Evolutionary conservation across 331 rosid species (phyloP), one percentile per base, ranked within the genome.

Genomic region (Malus hybrid): DNA sequence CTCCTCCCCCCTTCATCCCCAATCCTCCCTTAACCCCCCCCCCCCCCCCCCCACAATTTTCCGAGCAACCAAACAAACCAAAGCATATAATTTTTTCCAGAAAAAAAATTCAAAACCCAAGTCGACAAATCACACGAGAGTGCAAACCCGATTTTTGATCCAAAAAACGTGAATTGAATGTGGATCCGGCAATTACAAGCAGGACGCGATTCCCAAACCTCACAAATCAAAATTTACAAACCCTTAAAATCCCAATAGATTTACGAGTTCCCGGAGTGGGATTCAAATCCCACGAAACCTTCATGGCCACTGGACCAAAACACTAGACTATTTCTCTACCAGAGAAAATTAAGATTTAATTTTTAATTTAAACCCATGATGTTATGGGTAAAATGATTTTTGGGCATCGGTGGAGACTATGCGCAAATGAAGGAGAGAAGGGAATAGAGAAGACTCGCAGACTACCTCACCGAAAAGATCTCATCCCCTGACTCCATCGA

Each of bases 321-420:
- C 65, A 67, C 27, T 46, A 81, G 44, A 31, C 70, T 66, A 65
- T 5, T 62, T 24, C 59, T 28, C 33, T 10, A 7, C 11, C 46
- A 1, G n/a, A 52, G 39, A 56, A 71, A 78, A 68, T 19, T 91
- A 88, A 88, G 96, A 90, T 90, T 93, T 86, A 84, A 59, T 59
- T 36, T 34, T 59, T 56, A 31, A 19, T 32, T 55, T 19, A 10
- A 10, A 33, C 59, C 15, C n/a, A 6, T 22, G 57, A 11, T 22
- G 60, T 56, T 72, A 34, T 72, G 55, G 56, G 56, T 5, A 57
- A 57, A 7, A 59, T 36, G 57, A 13, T 42, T 33, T 72, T 36
- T 36, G 76, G 76, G 76, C 24, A 57, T 59, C 15, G 31, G 34
- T 33, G 34, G 7, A 33, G 7, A 33, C 1, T 33, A 33, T 0